Evolutionary conservation across 345 rosid genomes (phyloP).

Genomic region (Physaria fendleri): DNA sequence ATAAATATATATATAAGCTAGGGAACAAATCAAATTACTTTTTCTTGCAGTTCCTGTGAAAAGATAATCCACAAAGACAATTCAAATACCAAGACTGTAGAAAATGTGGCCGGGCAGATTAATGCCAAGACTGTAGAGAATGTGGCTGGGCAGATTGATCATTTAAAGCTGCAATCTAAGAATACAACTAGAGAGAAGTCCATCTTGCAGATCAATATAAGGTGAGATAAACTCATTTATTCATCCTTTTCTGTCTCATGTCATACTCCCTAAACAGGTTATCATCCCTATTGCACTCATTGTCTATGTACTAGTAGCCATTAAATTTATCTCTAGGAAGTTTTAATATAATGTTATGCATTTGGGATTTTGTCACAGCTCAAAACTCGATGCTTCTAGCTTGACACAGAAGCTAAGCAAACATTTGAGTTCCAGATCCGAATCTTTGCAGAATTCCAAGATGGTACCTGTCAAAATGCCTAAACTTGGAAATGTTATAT

Average conservation of each 20-base stretch:
- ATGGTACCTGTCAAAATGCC: slow-evolving; percentile 34
- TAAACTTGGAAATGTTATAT: slow-evolving; percentile 37
- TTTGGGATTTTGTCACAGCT: slow-evolving; percentile 34
- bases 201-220: slow-evolving; percentile 26
- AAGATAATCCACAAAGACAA: slow-evolving; percentile 31
- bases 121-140: slow-evolving; percentile 24
- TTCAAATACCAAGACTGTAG: slow-evolving; percentile 19
- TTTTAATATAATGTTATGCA: background rate
- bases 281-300: background rate
- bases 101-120: too few relatives aligned
- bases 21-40: background rate
- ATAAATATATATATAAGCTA: background rate
- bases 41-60: slow-evolving; percentile 11
- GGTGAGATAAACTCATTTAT: slow-evolving; percentile 31
- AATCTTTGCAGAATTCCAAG: slow-evolving; percentile 33
- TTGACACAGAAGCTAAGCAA: slow-evolving; percentile 35
- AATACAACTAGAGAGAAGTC: slow-evolving; percentile 33
- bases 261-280: background rate
- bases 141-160: slow-evolving; percentile 28
- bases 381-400: slow-evolving; percentile 34
- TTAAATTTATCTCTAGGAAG: background rate
- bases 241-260: background rate
- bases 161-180: slow-evolving; percentile 34
- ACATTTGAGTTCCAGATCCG: slow-evolving; percentile 31
- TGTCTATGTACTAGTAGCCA: background rate